Evolutionary conservation across 2,329 filamentous ascomycete species (phyloP).

Genomic region (Aureobasidium leucospermi): DNA sequence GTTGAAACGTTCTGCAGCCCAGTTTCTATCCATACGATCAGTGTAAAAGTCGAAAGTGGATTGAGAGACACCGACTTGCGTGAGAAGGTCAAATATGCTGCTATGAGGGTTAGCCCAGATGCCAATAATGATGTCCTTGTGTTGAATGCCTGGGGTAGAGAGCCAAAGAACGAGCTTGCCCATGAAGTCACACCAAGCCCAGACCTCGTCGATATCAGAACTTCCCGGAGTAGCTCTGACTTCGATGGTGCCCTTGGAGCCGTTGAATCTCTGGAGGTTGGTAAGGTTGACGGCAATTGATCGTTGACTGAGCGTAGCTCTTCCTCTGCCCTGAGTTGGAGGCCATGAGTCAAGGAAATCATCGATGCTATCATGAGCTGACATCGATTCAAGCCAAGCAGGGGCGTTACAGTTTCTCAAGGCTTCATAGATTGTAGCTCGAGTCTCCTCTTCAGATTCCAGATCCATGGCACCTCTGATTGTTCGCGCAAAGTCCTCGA

Average conservation of each 20-base stretch:
- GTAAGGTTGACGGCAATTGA: neutral
- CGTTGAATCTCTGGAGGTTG: neutral
- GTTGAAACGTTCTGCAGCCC: neutral
- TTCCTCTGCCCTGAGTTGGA: neutral
- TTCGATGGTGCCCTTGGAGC: neutral
- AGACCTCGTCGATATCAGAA: neutral
- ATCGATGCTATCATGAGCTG: neutral
- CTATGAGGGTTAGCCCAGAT: neutral
- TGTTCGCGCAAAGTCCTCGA: neutral
- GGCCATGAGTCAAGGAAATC: neutral
- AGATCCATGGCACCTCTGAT: neutral
- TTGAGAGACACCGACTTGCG: neutral
- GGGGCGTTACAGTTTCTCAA: neutral
- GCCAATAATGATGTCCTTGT: neutral
- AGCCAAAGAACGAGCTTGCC: constrained; percentile 1
- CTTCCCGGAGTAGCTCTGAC: neutral
- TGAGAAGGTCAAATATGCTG: neutral
- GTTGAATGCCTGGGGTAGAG: neutral
- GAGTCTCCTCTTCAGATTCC: neutral
- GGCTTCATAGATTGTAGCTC: neutral
- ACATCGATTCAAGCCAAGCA: neutral
- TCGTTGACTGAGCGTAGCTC: neutral
- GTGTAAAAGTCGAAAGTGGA: neutral
- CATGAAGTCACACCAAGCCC: neutral
- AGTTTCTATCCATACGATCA: neutral